Conservation (phyloP, 2,329 filamentous ascomycete genomes). For the Penicillium sp. region DNA sequence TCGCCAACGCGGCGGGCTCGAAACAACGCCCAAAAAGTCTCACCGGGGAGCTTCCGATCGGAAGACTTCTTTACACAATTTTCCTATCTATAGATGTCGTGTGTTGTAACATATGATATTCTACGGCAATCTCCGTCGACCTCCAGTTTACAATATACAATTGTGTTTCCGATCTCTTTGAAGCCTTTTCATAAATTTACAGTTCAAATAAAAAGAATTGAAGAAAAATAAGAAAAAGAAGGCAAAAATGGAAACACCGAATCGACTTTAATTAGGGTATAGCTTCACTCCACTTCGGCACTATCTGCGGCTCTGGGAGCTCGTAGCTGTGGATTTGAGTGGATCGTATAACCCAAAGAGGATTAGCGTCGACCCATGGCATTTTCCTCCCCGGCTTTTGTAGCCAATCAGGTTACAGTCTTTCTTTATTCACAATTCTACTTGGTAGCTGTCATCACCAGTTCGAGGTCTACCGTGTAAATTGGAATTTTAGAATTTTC, state of each 20-base stretch:
- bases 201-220: background rate
- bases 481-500: slow-evolving; percentile 4
- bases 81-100: background rate
- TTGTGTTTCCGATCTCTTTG: background rate
- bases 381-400: slow-evolving; percentile 20
- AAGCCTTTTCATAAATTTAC: background rate
- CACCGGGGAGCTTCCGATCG: slow-evolving; percentile 9
- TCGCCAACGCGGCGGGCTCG: slow-evolving; percentile 6
- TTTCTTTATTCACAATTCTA: slow-evolving; percentile 5
- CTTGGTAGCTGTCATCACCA: slow-evolving; percentile 10
- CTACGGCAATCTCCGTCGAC: background rate
- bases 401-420: slow-evolving; percentile 14
- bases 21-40: slow-evolving; percentile 8
- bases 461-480: slow-evolving; percentile 23
- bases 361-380: slow-evolving; percentile 8
- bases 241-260: slow-evolving; percentile 3
- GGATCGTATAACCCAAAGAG: rapidly evolving
- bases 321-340: slow-evolving; percentile 21
- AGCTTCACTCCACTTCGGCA: slow-evolving; percentile 24
- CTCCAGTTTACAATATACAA: background rate
- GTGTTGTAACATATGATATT: background rate
- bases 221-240: background rate
- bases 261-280: background rate
- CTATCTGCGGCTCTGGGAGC: slow-evolving; percentile 29
- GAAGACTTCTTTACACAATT: background rate